Evolutionary conservation across 306 rosid species (phyloP), one percentile per base, ranked within the genome.

Genomic region (Carpinus viminea): DNA sequence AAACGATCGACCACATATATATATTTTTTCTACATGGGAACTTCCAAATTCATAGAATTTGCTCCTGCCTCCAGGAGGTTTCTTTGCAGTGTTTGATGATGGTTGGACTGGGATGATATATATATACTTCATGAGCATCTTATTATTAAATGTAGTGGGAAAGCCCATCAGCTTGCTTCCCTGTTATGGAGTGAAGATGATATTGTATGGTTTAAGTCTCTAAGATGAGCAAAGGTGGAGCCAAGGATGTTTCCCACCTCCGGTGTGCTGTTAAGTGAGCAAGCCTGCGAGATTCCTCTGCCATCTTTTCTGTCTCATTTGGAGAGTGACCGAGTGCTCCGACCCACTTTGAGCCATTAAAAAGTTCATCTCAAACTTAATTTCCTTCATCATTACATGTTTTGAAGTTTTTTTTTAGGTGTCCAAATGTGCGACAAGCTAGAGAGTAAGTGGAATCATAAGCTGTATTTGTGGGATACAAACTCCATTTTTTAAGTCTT

Each of bases 241-340:
- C 79, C 85, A 15, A 78, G 86, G 72, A 73, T 89, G 97, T 88
- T 86, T 77, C 90, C 96, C 98, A 91, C 92, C 69, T 76, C 83
- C 18, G 71, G 68, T 76, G 73, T 86, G 84, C 78, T 76, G 76
- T 79, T 83, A 87, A 78, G 74, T 72, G 78, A 72, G 73, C 28
- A 54, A 83, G 57, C 80, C 45, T 31, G 34, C 34, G 17, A 73
- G 78, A 86, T 59, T 79, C 88, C 70, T 82, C 68, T 62, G 83
- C 75, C 76, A 80, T 85, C 89, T 79, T 77, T 82, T 80, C 83
- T 82, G 70, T 84, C 81, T 88, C 81, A 81, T 81, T 54, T 78
- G 52, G 84, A 81, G 75, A 78, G 81, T 73, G 79, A 85, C 80
- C 26, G 57, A 87, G 91, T 89, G 89, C 90, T 78, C 82, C 54